These are phyloP conservation scores for Paramecium tetraurelia DNA, from an alignment of 73 alveolate genomes.

Conservation along the genomic window DNA sequence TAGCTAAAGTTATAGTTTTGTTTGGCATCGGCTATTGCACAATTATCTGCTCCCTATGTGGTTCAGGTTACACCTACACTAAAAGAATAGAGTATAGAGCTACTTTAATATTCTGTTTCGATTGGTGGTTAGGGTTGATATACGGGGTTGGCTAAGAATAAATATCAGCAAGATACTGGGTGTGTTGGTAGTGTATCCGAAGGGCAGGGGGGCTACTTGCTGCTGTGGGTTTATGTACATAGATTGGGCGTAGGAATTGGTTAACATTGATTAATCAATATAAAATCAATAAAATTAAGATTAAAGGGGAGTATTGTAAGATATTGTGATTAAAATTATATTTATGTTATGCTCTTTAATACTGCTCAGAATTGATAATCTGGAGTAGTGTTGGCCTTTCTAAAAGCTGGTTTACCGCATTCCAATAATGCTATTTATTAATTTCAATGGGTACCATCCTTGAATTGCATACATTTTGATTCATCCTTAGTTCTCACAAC, in stretches of 20 bases:
- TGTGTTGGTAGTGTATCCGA: not conserved
- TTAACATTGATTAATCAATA: not conserved
- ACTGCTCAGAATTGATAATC: constrained; percentile 53
- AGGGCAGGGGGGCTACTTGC: not conserved
- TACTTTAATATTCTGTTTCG: not conserved
- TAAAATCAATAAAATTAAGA: not conserved
- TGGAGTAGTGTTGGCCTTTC: constrained; percentile 60
- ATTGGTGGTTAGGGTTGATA: constrained; percentile 7
- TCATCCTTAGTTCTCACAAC: constrained; percentile 51
- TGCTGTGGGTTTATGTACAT: not conserved
- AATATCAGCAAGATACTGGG: not conserved
- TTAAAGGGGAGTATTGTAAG: not conserved
- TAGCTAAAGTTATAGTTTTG: not conserved
- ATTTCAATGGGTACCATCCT: constrained; percentile 14
- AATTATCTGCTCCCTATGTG: not conserved
- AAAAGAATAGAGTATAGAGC: not conserved
- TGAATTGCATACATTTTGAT: constrained; percentile 50
- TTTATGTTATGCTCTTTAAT: not conserved
- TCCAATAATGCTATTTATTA: constrained; percentile 45
- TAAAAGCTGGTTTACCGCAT: constrained; percentile 62
- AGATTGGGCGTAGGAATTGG: not conserved
- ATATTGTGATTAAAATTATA: not conserved
- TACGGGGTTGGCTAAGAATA: not conserved
- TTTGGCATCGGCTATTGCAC: not conserved
- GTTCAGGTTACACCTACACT: not conserved